phyloP scores from a whole-genome alignment of 225 moss, liverwort and hornwort genomes.

The Sphagnum tenellum region DNA sequence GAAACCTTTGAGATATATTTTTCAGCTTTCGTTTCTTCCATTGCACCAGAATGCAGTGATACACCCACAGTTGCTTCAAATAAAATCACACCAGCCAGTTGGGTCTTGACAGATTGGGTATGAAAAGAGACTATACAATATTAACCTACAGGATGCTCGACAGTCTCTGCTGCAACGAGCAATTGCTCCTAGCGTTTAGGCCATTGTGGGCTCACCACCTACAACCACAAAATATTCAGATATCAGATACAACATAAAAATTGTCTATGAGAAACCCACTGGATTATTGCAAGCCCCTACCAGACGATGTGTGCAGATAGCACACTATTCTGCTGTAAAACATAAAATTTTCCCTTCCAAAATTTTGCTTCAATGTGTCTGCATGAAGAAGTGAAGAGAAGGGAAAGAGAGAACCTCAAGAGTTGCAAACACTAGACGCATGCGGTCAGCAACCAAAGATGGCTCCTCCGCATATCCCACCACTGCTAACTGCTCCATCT shows the following conservation, averaged over 20 bases:
- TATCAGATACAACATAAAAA: not conserved
- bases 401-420: constrained; percentile 44
- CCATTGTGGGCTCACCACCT: constrained; percentile 60
- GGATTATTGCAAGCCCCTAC: not conserved
- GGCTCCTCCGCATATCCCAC: constrained; percentile 72
- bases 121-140: too few relatives aligned
- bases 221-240: constrained; percentile 1
- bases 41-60: too few relatives aligned
- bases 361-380: not conserved
- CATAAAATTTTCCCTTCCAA: not conserved
- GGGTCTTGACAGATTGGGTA: too few relatives aligned
- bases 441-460: constrained; percentile 78
- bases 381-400: not conserved
- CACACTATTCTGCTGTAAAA: not conserved
- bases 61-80: too few relatives aligned
- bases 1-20: too few relatives aligned
- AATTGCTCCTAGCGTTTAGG: constrained; percentile 21
- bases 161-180: too few relatives aligned
- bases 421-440: constrained; percentile 80
- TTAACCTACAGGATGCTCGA: too few relatives aligned
- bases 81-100: too few relatives aligned
- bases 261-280: not conserved
- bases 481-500: constrained; percentile 87
- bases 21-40: too few relatives aligned
- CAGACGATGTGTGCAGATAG: not conserved